phyloP scores from a whole-genome alignment of 257 asterid species.

The Gentiana macrophylla region DNA sequence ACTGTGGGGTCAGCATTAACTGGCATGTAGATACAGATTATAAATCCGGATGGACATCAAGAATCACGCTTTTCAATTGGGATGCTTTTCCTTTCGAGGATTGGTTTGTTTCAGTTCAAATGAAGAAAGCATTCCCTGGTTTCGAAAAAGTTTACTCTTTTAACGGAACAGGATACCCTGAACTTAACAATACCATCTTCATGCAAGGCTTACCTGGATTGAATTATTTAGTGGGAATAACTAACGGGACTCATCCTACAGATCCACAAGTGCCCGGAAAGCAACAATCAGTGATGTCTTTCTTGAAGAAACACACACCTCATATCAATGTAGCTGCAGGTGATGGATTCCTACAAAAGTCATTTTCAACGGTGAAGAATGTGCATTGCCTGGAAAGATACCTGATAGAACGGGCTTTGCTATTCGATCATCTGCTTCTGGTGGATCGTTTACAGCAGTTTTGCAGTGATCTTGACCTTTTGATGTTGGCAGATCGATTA shows the following conservation, averaged over 20 bases:
- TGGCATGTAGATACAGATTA: slow-evolving; percentile 87
- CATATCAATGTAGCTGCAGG: slow-evolving; percentile 32
- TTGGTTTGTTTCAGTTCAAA: slow-evolving; percentile 69
- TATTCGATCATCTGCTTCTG: slow-evolving; percentile 8
- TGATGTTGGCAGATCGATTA: slow-evolving; percentile 27
- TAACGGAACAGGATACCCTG: slow-evolving; percentile 47
- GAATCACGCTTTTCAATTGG: slow-evolving; percentile 91
- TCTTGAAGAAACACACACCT: slow-evolving; percentile 39
- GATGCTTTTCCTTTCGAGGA: slow-evolving; percentile 37
- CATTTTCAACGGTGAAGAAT: slow-evolving; percentile 85
- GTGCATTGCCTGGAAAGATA: slow-evolving; percentile 50
- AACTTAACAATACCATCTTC: slow-evolving; percentile 37
- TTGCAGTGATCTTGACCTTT: slow-evolving; percentile 30
- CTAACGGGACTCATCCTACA: slow-evolving; percentile 60
- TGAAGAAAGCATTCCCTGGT: slow-evolving; percentile 46
- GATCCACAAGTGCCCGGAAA: slow-evolving; percentile 83
- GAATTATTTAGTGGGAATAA: slow-evolving; percentile 66
- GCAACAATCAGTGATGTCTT: slow-evolving; percentile 78
- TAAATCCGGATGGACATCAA: slow-evolving; percentile 76
- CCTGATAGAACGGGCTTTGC: slow-evolving; percentile 29
- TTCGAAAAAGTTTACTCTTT: slow-evolving; percentile 67
- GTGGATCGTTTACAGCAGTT: slow-evolving; percentile 25
- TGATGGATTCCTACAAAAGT: slow-evolving; percentile 76
- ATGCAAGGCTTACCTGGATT: slow-evolving; percentile 85
- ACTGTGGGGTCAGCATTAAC: slow-evolving; percentile 85